Evolutionary conservation across 176 grass and related monocot genomes (phyloP), one percentile per base, ranked within the genome.

Genomic region (Oryza punctata): DNA sequence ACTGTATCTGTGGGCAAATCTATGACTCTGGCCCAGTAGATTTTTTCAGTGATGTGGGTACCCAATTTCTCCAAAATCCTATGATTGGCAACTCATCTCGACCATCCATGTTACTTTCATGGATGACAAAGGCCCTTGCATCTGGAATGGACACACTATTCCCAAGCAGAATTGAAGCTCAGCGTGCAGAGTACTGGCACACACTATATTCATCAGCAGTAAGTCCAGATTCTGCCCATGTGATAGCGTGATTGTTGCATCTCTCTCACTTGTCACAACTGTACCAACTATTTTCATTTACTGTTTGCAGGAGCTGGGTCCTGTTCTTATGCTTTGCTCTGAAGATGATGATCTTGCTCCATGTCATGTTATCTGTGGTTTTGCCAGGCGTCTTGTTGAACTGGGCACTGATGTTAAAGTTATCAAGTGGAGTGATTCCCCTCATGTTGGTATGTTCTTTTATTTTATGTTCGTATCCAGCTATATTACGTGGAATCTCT

Each of bases 181-280:
- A 99, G 68, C 90, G 91, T 74, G 81, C 89, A 65, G 96, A 96
- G 74, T 96, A 99, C 69, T 99, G 96, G 96, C 93, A 96, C 46
- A 89, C 80, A n/a, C 81, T 96, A 19, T 96, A 90, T 75, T 99
- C 93, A 80, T 92, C 96, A 81, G 87, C 84, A 78, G 96, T 94
- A 94, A 92, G 82, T 43, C 19, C 13, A 4, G 69, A 24, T 70
- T 85, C 49, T 79, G 11, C 65, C 37, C 75, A 50, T 75, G 3
- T 43, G 41, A 24, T 85, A 60, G 63, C 72, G 2, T 60, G 25
- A 24, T 85, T 69, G 63, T 63, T 71, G 13, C 18, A 75, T 65
- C 69, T 11, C 59, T 52, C 29, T 83, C 12, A 12, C 54, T 59
- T 32, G 35, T 85, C n/a, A 79, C 33, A 14, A 19, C 13, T 52